Base-by-base conservation (phyloP, 1,139 yeast species). In the Suhomyces taliae region DNA sequence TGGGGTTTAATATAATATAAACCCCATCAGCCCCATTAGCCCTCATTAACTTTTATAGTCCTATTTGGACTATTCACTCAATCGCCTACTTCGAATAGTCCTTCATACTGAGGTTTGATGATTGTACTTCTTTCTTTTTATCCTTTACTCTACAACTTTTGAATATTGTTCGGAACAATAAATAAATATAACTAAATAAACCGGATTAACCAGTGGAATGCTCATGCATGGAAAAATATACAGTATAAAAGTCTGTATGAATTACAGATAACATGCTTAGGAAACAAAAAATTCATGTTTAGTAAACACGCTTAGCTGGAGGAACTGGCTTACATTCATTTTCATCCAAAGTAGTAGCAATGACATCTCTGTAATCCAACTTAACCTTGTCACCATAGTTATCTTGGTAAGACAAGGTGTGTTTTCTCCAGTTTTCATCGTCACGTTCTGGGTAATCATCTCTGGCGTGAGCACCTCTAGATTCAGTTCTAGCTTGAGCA, bases 381-480 rank as follows among this genome's bases (percentile, higher is more conserved):
- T 69, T 74, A 45, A 90, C 90, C 48, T 79, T 78, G 44, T 80
- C 93, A 62, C 95, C 96, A 53, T 78, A 77, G 38, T 73, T 70
- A 50, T 72, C 65, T 78, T 93, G 98, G 90, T 95, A 93, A 46
- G 98, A 89, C 66, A 93, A 78, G 44, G 97, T 82, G 75, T 93
- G 99, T 79, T 93, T 93, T 95, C 90, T 90, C 99, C 99, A 93
- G 79, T 90, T 78, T 52, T 67, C 90, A 68, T 93, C 99, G 65
- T 93, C 96, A 83, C 99, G 90, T 53, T 84, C 85, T 64, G 95
- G 97, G 78, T 72, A 91, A 72, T 93, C 99, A 72, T 93, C 99
- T 79, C 98, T 87, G 54, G 99, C 98, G 66, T 93, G 99, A 45
- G 99, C 99, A 78, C 99, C 99, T 81, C 99, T 90, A 41, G 97